Evolutionary conservation across 108 stramenopile species (phyloP).

Genomic region (Schizochytrium sp.): DNA sequence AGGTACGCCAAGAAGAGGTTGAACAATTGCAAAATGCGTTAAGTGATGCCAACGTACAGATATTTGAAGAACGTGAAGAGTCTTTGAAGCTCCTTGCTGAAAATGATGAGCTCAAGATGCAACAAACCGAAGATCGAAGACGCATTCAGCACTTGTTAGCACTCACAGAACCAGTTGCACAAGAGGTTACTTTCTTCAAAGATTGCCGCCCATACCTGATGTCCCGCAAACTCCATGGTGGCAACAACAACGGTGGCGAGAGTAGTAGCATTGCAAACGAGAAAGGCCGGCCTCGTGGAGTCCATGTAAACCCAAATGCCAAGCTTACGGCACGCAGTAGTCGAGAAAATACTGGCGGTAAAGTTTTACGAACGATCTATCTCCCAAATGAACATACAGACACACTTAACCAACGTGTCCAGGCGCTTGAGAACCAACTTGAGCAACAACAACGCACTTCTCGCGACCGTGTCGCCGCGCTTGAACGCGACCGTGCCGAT

Average conservation of each 20-base stretch:
- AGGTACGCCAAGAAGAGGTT: constrained; percentile 62
- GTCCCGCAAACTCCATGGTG: constrained; percentile 37
- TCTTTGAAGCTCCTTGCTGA: constrained; percentile 49
- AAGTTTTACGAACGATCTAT: constrained; percentile 62
- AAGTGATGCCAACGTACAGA: constrained; percentile 60
- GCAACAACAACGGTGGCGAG: not conserved
- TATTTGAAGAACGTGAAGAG: constrained; percentile 59
- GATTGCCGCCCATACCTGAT: constrained; percentile 63
- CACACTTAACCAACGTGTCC: constrained; percentile 30
- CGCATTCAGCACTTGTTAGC: constrained; percentile 63
- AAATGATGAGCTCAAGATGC: constrained; percentile 62
- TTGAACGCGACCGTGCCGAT: constrained; percentile 33
- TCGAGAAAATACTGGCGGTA: not conserved
- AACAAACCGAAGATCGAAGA: constrained; percentile 59
- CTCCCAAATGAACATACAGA: constrained; percentile 62
- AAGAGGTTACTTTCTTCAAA: constrained; percentile 66
- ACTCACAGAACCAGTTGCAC: constrained; percentile 59
- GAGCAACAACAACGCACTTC: constrained; percentile 1
- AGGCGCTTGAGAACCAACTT: constrained; percentile 61
- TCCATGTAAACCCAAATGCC: constrained; percentile 5
- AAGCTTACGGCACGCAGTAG: constrained; percentile 24
- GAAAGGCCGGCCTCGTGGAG: not conserved
- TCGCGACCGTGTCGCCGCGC: not conserved
- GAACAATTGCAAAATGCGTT: constrained; percentile 62
- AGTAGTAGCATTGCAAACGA: not conserved